Conservation (phyloP, 2,329 filamentous ascomycete species). For the Xylaria sp. region DNA sequence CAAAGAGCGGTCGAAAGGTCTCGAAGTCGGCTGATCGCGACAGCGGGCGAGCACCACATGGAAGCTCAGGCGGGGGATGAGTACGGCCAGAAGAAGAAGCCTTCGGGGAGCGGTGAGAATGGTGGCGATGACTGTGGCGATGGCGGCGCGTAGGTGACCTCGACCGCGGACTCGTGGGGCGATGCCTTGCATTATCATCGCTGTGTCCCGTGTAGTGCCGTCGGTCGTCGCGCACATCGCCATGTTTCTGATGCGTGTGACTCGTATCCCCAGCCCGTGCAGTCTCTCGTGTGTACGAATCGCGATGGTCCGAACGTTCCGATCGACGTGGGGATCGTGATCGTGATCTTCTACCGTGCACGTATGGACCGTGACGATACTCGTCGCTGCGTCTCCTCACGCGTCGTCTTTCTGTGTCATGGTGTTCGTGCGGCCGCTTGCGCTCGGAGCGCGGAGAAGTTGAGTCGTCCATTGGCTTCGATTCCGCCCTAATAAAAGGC, state of each 20-base stretch:
- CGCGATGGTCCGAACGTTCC: conserved; percentile 2
- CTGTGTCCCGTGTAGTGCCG: background rate
- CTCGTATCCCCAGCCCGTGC: background rate
- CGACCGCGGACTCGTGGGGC: conserved; percentile 7
- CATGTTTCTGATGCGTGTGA: conserved; percentile 2
- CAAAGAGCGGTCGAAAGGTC: conserved; percentile 77
- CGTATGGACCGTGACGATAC: background rate
- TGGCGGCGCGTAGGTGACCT: conserved; percentile 17
- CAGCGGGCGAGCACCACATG: conserved; percentile 73
- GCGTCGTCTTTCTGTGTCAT: conserved; percentile 34
- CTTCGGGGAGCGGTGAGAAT: conserved; percentile 17
- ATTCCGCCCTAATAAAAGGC: background rate
- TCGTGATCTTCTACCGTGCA: conserved; percentile 34
- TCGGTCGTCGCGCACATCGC: conserved; percentile 3
- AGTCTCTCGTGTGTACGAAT: background rate
- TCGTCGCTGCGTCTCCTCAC: conserved; percentile 36
- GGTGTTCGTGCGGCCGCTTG: conserved; percentile 41
- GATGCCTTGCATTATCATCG: background rate
- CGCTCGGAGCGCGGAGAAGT: conserved; percentile 22
- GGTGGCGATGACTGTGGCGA: conserved; percentile 34
- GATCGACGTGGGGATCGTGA: conserved; percentile 36
- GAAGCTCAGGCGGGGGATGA: conserved; percentile 58
- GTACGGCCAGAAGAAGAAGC: background rate
- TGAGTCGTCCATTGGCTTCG: conserved; percentile 28
- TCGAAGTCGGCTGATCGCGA: conserved; percentile 73